Evolutionary conservation across 768 basidiomycete species (phyloP).

Genomic region (Mycena rebaudengoi): DNA sequence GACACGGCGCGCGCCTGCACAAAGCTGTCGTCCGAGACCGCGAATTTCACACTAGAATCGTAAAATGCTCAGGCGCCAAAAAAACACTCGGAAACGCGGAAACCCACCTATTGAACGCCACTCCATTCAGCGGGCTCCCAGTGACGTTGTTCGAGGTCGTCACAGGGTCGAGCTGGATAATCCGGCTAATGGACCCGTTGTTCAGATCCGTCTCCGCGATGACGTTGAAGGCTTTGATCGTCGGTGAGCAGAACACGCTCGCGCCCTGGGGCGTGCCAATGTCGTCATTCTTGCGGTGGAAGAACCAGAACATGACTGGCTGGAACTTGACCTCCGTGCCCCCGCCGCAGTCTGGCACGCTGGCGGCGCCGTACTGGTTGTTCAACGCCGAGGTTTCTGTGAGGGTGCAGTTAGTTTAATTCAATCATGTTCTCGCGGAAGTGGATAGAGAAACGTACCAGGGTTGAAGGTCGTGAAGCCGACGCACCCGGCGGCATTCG

Average conservation of each 20-base stretch:
- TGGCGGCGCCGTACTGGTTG: slow-evolving; percentile 58
- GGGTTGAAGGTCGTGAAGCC: slow-evolving; percentile 47
- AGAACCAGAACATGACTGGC: slow-evolving; percentile 78
- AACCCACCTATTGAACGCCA: slow-evolving; percentile 67
- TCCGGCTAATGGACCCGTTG: slow-evolving; percentile 49
- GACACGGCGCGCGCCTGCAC: slow-evolving; percentile 59
- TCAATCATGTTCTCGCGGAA: background rate
- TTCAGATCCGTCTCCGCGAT: slow-evolving; percentile 52
- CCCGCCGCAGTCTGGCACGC: slow-evolving; percentile 42
- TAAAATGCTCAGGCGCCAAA: too few species aligned
- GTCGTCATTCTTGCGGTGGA: slow-evolving; percentile 40
- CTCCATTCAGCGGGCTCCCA: slow-evolving; percentile 51
- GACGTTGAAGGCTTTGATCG: slow-evolving; percentile 54
- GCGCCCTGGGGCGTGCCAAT: slow-evolving; percentile 47
- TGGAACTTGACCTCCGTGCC: slow-evolving; percentile 44
- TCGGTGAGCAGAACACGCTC: slow-evolving; percentile 67
- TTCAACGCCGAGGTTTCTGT: slow-evolving; percentile 1
- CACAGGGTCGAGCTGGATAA: slow-evolving; percentile 40
- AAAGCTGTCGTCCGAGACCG: slow-evolving; percentile 47
- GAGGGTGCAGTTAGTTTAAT: too few species aligned
- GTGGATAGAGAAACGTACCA: background rate
- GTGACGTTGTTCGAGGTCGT: slow-evolving; percentile 60
- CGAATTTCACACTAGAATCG: slow-evolving; percentile 14
- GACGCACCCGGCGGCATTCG: slow-evolving; percentile 59
- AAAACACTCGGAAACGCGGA: background rate